Evolutionary conservation across 306 rosid genomes (phyloP), one percentile per base, ranked within the genome.

Genomic region (Echinosophora koreensis): DNA sequence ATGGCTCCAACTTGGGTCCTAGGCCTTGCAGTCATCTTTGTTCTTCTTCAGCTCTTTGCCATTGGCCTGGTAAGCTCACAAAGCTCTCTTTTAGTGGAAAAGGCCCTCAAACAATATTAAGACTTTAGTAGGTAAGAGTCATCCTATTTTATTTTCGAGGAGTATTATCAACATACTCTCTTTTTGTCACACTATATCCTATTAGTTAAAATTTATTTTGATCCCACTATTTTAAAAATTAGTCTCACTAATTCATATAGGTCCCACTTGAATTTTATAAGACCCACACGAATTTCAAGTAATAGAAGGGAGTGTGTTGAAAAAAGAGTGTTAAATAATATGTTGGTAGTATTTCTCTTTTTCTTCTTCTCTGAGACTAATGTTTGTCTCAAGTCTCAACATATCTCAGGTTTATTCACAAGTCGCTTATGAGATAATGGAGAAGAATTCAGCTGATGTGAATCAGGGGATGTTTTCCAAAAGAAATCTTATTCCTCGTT

Each of bases 341-440:
- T n/a, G n/a, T n/a, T n/a, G n/a, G n/a, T n/a, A n/a, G n/a, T n/a
- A n/a, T n/a, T n/a, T n/a, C n/a, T n/a, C n/a, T n/a, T n/a, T n/a
- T n/a, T n/a, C n/a, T n/a, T n/a, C n/a, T 28, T 60, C 8, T 5
- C 7, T 27, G 6, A 67, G 57, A 55, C 38, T 38, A 78, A 52
- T 72, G 9, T 54, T 80, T 50, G 49, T 51, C 69, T 39, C 41
- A 17, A 56, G 49, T 57, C 69, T 39, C 37, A 17, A 52, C 41
- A 15, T 58, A 16, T 38, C 28, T 54, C 86, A 91, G 97, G 94
- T 91, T 17, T 91, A 91, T 70, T 89, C 97, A 27, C 94, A 91
- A 87, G 97, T 91, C 15, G 94, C 97, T 6, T 91, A 89, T 78
- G 97, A 91, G 91, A 87, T 91, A 44, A 91, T 91, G 90, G 97